Conservation (phyloP, 2,329 filamentous ascomycete genomes). For the Alternaria postmessia region DNA sequence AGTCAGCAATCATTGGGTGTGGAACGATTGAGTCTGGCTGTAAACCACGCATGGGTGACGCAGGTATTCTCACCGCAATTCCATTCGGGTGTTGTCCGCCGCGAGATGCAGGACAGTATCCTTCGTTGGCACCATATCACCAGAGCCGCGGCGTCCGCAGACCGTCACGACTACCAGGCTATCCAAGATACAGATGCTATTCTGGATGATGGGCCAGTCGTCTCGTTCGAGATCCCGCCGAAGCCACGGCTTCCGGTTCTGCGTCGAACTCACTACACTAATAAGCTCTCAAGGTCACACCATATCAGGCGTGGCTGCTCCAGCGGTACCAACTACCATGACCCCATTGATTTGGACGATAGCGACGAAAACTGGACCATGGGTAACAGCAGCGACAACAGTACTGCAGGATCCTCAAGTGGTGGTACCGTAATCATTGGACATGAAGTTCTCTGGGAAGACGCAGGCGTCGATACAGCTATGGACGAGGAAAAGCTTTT, state of each 20-base stretch:
- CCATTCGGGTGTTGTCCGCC: constrained; percentile 10
- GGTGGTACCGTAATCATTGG: not conserved
- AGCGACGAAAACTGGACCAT: not conserved
- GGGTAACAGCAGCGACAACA: not conserved
- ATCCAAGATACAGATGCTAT: not conserved
- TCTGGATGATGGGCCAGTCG: not conserved
- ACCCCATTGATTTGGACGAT: not conserved
- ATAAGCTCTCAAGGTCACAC: not conserved
- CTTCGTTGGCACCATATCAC: constrained; percentile 1
- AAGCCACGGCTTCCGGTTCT: not conserved
- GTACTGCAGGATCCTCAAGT: not conserved
- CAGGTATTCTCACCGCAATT: constrained; percentile 3
- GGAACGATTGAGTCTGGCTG: not conserved
- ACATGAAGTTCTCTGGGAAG: not conserved
- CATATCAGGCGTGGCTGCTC: not conserved
- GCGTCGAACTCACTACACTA: not conserved
- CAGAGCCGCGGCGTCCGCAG: not conserved
- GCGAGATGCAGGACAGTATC: constrained; percentile 15
- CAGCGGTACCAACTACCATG: not conserved
- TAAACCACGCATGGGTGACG: not conserved
- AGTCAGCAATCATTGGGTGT: not conserved
- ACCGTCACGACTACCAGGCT: not conserved
- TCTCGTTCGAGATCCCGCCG: not conserved
- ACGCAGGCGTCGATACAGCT: not conserved
- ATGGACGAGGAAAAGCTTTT: not conserved